Conservation (phyloP, 2,329 filamentous ascomycete species). For the Cordyceps fumosorosea region DNA sequence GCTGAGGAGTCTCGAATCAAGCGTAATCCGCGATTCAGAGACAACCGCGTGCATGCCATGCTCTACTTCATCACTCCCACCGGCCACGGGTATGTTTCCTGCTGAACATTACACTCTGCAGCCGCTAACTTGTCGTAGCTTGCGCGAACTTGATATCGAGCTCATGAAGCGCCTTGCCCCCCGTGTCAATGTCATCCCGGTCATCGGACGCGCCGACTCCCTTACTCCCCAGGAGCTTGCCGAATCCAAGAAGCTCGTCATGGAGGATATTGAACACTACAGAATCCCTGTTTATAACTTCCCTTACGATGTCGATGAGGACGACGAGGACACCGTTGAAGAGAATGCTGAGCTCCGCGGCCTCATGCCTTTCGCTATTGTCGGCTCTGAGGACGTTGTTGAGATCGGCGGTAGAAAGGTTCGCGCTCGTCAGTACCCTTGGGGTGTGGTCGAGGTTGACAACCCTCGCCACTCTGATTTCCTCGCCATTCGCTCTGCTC, state of each 20-base stretch:
- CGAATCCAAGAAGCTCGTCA: slow-evolving; percentile 99
- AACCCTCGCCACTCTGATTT: slow-evolving; percentile 99
- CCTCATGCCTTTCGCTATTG: slow-evolving; percentile 98
- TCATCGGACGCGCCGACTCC: slow-evolving; percentile 97
- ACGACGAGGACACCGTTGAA: slow-evolving; percentile 98
- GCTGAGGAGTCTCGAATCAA: slow-evolving; percentile 99
- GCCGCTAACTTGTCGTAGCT: slow-evolving; percentile 42
- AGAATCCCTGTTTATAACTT: slow-evolving; percentile 99
- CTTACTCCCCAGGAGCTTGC: slow-evolving; percentile 93
- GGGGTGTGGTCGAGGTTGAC: slow-evolving; percentile 98
- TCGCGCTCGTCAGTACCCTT: slow-evolving; percentile 94
- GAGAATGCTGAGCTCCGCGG: slow-evolving; percentile 97
- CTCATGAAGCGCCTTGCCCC: slow-evolving; percentile 98
- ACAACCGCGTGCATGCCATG: slow-evolving; percentile 96
- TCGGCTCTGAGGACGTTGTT: slow-evolving; percentile 90
- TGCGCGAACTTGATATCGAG: slow-evolving; percentile 98
- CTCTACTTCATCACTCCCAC: slow-evolving; percentile 99
- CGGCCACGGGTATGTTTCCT: slow-evolving; percentile 68
- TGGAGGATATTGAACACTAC: slow-evolving; percentile 99
- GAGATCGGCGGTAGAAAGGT: slow-evolving; percentile 91
- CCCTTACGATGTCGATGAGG: slow-evolving; percentile 98
- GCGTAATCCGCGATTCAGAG: slow-evolving; percentile 99
- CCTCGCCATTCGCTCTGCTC: slow-evolving; percentile 89
- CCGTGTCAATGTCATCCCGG: slow-evolving; percentile 96
- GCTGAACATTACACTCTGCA: neutral